Evolutionary conservation across 108 stramenopile species (phyloP), one percentile per base, ranked within the genome.

Genomic region (Craspedostauros australis): DNA sequence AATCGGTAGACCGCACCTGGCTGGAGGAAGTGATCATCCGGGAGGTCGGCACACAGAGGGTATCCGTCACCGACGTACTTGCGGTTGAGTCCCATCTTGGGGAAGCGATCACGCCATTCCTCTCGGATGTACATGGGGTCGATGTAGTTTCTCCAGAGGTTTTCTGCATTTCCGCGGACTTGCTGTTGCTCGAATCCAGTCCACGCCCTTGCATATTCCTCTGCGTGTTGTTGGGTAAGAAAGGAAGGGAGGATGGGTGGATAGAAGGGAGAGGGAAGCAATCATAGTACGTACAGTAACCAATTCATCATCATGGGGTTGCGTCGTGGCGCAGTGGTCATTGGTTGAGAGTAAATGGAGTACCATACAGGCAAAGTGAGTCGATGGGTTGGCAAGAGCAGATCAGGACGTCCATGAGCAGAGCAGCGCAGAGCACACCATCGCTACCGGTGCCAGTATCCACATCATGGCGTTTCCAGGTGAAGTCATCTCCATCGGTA

Each of bases 61-160:
- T 69, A 67, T 3, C 71, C 64, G 36, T 90, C 88, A 21, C 84
- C 88, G 33, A 90, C 54, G 61, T 84, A 90, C 23, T 58, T 67
- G 11, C 68, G 62, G 15, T 64, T 26, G 16, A 85, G 66, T 46
- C 77, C 76, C 25, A 62, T 50, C 68, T 83, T 76, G 0, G 75
- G 83, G 51, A 83, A 81, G 23, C 53, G 49, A 53, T 83, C 79
- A 14, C 70, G 66, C 25, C 46, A 68, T 2, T 54, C 48, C 9
- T 54, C 44, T 20, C n/a, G n/a, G 12, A 64, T 48, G 18, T 37
- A 16, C 53, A 64, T 54, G 2, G 63, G 63, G 39, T 64, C 63
- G 4, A 64, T 28, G 28, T 8, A 8, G 24, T 56, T 64, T 34
- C 0, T 24, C n/a, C n/a, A n/a, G 11, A 57, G 27, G 44, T 64